A percentile compares a stretch with the other conserved stretches of the same genome.
phyloP scores from a whole-genome alignment of 2,329 filamentous ascomycete genomes.

The Aspergillus arachidicola region DNA sequence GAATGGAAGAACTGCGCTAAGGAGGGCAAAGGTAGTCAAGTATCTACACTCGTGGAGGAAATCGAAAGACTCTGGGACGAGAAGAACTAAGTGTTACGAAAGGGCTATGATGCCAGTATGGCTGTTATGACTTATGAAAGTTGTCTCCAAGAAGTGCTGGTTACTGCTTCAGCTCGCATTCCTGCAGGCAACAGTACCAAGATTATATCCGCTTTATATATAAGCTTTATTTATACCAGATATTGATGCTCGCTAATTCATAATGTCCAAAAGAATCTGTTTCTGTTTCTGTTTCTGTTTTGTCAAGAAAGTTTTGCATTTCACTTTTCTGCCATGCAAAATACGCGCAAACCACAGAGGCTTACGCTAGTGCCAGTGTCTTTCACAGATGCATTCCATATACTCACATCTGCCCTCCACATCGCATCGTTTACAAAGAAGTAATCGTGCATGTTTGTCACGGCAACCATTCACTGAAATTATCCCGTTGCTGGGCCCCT shows the following conservation, averaged over 20 bases:
- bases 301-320: not conserved
- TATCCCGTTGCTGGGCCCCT: not conserved
- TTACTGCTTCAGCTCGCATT: not conserved
- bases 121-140: not conserved
- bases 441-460: not conserved
- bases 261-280: not conserved
- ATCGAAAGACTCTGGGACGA: conserved; percentile 69
- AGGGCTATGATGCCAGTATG: not conserved
- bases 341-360: not conserved
- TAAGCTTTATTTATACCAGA: not conserved
- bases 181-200: not conserved
- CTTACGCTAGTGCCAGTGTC: not conserved
- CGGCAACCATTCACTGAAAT: not conserved
- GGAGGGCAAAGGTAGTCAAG: conserved; percentile 58
- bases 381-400: not conserved
- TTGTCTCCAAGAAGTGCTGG: not conserved
- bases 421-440: not conserved
- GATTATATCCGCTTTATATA: not conserved
- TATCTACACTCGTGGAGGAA: conserved; percentile 69
- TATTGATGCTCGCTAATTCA: not conserved
- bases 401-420: not conserved
- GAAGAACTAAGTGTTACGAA: conserved; percentile 26
- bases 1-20: conserved; percentile 77
- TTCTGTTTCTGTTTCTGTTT: not conserved
- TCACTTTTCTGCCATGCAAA: not conserved